A percentile compares a stretch with the other conserved stretches of the same genome.
phyloP scores from a whole-genome alignment of 257 asterid genomes.

The Gardenia jasminoides region DNA sequence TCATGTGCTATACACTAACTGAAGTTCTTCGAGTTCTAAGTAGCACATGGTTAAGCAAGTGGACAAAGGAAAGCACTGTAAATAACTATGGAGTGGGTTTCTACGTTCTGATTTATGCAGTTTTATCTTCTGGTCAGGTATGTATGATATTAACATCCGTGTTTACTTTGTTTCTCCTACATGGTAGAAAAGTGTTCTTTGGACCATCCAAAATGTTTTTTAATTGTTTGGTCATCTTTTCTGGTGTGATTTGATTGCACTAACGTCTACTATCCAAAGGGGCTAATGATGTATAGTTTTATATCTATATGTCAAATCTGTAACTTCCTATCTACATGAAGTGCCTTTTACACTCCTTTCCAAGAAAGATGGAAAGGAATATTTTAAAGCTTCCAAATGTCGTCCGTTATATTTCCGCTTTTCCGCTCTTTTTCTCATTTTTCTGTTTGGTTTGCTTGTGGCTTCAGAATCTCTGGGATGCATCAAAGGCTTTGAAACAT shows the following conservation, averaged over 20 bases:
- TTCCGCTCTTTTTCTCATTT: no score
- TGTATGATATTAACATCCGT: not conserved
- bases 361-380: not conserved
- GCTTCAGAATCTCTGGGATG: not conserved
- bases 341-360: not conserved
- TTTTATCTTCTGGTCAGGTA: conserved; percentile 62
- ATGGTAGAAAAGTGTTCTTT: not conserved
- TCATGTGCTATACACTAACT: conserved; percentile 56
- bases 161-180: not conserved
- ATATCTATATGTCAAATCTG: not conserved
- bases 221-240: not conserved
- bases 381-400: not conserved
- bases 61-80: conserved; percentile 75
- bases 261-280: not conserved
- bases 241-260: not conserved
- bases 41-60: conserved; percentile 89
- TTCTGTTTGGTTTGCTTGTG: not conserved
- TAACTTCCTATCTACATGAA: not conserved
- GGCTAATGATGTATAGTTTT: not conserved
- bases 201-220: not conserved
- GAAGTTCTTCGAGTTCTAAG: conserved; percentile 80
- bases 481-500: not conserved
- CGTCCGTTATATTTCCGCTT: not conserved
- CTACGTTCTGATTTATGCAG: conserved; percentile 73
- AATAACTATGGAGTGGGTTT: conserved; percentile 52